phyloP scores from a whole-genome alignment of 2,329 filamentous ascomycete genomes.

The Trichoderma sp. region DNA sequence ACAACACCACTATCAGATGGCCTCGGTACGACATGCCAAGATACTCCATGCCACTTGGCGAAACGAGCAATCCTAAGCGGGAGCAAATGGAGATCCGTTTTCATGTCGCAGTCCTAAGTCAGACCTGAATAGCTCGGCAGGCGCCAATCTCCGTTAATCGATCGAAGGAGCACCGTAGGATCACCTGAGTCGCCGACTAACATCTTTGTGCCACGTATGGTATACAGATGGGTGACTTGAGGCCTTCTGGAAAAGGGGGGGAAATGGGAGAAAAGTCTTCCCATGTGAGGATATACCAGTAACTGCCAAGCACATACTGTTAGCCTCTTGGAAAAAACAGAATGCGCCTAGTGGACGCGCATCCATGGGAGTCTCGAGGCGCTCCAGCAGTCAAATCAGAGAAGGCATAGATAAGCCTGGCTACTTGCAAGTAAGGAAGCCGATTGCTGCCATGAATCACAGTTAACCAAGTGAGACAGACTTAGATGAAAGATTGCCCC shows the following conservation, averaged over 20 bases:
- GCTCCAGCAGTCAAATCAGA: not conserved
- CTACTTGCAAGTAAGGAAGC: not conserved
- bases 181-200: not conserved
- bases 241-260: not conserved
- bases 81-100: not conserved
- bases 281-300: not conserved
- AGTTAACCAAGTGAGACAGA: not conserved
- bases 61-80: not conserved
- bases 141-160: conserved; percentile 11
- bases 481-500: not conserved
- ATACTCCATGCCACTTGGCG: not conserved
- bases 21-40: not conserved
- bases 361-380: not conserved
- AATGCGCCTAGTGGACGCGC: not conserved
- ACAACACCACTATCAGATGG: not conserved
- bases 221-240: not conserved
- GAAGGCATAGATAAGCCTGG: not conserved
- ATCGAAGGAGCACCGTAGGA: conserved; percentile 9
- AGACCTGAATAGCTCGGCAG: not conserved
- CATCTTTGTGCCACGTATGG: not conserved
- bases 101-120: not conserved
- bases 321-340: not conserved
- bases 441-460: not conserved
- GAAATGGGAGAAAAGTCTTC: not conserved
- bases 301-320: no score